These are phyloP conservation scores for Populus davidiana DNA, from an alignment of 345 rosid genomes.

Conservation along the genomic window DNA sequence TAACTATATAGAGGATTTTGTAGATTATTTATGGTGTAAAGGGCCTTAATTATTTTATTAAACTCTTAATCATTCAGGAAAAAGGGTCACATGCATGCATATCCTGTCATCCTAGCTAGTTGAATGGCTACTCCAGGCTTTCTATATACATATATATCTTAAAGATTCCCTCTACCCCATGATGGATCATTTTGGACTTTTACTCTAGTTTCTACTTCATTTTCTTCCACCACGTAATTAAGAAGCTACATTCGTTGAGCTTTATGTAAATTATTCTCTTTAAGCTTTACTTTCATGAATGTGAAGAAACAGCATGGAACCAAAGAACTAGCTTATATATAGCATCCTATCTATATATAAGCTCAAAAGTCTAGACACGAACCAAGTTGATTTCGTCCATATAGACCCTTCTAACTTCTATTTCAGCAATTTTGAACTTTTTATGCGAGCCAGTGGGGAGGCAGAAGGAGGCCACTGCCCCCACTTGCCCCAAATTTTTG, in stretches of 20 bases:
- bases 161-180: slow-evolving; percentile 3
- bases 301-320: background rate
- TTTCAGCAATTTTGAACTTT: background rate
- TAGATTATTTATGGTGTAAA: slow-evolving; percentile 10
- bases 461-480: background rate
- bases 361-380: background rate
- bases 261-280: background rate
- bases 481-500: background rate
- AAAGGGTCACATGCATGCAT: slow-evolving; percentile 4
- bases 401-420: background rate
- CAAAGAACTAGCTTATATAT: background rate
- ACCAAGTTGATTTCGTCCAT: background rate
- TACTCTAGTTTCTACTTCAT: background rate
- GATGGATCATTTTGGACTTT: background rate
- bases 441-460: background rate
- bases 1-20: slow-evolving; percentile 14
- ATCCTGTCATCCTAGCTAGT: slow-evolving; percentile 10
- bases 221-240: background rate
- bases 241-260: background rate
- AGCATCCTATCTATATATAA: background rate
- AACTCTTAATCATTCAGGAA: background rate
- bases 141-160: background rate
- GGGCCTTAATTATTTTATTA: background rate
- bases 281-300: background rate
- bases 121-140: slow-evolving; percentile 10